These are phyloP conservation scores for Cystobasidium tubakii DNA, from an alignment of 768 basidiomycete genomes.

Conservation along the genomic window DNA sequence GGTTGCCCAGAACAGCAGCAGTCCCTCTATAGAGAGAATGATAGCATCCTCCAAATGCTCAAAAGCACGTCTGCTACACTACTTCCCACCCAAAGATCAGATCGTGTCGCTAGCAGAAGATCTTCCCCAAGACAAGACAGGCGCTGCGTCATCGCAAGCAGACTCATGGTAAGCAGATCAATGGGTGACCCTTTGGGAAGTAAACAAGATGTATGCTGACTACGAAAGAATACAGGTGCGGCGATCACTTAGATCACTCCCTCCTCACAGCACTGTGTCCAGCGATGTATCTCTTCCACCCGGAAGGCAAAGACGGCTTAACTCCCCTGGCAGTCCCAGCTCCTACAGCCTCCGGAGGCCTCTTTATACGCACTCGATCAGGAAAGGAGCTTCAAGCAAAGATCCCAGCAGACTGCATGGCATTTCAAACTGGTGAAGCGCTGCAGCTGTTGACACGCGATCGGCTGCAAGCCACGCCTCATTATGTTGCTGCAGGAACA, in stretches of 20 bases:
- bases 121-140: background rate
- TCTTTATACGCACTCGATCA: conserved; percentile 83
- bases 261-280: conserved; percentile 84
- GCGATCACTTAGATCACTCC: conserved; percentile 63
- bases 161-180: conserved; percentile 13
- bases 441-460: conserved; percentile 79
- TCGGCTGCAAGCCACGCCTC: conserved; percentile 81
- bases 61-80: conserved; percentile 92
- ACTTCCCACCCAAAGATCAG: conserved; percentile 61
- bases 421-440: conserved; percentile 96
- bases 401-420: conserved; percentile 76
- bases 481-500: conserved; percentile 75
- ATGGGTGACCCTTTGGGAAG: too few relatives aligned
- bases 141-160: background rate
- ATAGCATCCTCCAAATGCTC: conserved; percentile 72
- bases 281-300: conserved; percentile 71
- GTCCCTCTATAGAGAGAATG: conserved; percentile 64
- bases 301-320: conserved; percentile 52
- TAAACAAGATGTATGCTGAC: too few relatives aligned
- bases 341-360: conserved; percentile 71
- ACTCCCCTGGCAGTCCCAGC: conserved; percentile 53
- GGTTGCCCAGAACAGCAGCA: conserved; percentile 53
- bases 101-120: background rate
- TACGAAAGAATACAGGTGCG: conserved; percentile 19
- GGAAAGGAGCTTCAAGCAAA: conserved; percentile 69